Conservation (phyloP, 345 rosid genomes). For the Camelina neglecta region DNA sequence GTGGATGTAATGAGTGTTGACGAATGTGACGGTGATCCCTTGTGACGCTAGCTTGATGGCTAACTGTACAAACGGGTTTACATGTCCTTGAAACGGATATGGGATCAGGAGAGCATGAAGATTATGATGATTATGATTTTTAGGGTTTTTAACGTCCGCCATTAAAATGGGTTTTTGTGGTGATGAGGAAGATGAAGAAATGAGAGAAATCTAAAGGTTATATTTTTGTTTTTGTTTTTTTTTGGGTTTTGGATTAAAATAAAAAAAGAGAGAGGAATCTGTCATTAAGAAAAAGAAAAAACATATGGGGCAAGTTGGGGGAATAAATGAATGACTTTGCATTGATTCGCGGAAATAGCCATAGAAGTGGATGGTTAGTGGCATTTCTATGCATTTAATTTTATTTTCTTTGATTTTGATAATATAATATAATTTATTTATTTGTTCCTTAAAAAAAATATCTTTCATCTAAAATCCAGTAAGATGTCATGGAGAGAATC, state of each 20-base stretch:
- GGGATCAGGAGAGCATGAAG: constrained; percentile 66
- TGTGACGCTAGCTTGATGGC: constrained; percentile 77
- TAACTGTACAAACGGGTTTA: constrained; percentile 65
- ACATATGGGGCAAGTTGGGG: constrained; percentile 44
- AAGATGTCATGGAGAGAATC: constrained; percentile 31
- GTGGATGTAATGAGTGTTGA: constrained; percentile 68
- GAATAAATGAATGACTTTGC: constrained; percentile 47
- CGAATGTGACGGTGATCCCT: constrained; percentile 76
- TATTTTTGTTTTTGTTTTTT: not conserved
- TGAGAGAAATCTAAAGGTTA: constrained; percentile 40
- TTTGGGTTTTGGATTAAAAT: not conserved
- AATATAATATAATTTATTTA: not conserved
- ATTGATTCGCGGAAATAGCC: constrained; percentile 51
- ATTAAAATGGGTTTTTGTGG: constrained; percentile 31
- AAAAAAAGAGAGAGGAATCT: constrained; percentile 9
- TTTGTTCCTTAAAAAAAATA: not conserved
- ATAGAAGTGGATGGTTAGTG: constrained; percentile 48
- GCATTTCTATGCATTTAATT: constrained; percentile 34
- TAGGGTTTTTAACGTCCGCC: constrained; percentile 38
- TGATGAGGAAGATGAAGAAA: constrained; percentile 12
- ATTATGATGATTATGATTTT: constrained; percentile 47
- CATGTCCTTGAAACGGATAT: constrained; percentile 85
- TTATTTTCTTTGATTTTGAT: not conserved
- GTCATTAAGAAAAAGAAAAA: constrained; percentile 35
- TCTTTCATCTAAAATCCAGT: constrained; percentile 14